Base-by-base conservation (phyloP, 2,329 filamentous ascomycete species). In the Diaporthe aspalathi region DNA sequence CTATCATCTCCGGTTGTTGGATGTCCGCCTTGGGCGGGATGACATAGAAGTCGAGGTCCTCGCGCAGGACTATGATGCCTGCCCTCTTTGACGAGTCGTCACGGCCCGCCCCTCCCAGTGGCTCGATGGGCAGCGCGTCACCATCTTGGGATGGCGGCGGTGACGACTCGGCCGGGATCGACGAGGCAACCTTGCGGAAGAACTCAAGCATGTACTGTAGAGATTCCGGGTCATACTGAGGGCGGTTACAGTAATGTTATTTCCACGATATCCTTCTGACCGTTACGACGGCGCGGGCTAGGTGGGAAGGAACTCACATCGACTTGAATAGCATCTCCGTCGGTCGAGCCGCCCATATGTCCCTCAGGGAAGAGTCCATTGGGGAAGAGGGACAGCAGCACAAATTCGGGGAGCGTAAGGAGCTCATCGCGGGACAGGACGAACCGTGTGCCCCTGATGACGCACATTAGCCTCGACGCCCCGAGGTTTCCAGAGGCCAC, bases 161-260 rank as follows among this genome's bases (percentile, higher is more conserved):
- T 67, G 93, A 93, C 38, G 89, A 84, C 74, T 93, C 90, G 52
- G 90, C 88, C 12, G 94, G 94, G 76, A 99, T 98, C n/a, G 95
- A 96, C 82, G 98, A 94, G 68, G 96, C 96, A 74, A 99, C 95
- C 75, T 92, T 91, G 75, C 96, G 93, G 86, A 99, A 99, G 83
- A 99, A 99, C 78, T 98, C 95, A 75, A 99, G 90, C 96, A 99
- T 99, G 84, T 98, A 99, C 83, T 98, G 94, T 69, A 99, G 89
- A 60, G 95, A 98, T 67, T 92, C 91, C 29, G 96, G 95, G 82
- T 99, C 96, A 84, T 98, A 99, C 96, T 99, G 84, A 16, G 0
- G 56, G 76, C 1, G 56, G 74, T 38, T 75, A 16, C 9, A 27
- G n/a, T 3, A 1, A 20, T 1, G 45, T 60, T 47, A 69, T 20